Evolutionary conservation across 2,329 filamentous ascomycete genomes (phyloP).

Genomic region (Pseudogymnoascus sp.): DNA sequence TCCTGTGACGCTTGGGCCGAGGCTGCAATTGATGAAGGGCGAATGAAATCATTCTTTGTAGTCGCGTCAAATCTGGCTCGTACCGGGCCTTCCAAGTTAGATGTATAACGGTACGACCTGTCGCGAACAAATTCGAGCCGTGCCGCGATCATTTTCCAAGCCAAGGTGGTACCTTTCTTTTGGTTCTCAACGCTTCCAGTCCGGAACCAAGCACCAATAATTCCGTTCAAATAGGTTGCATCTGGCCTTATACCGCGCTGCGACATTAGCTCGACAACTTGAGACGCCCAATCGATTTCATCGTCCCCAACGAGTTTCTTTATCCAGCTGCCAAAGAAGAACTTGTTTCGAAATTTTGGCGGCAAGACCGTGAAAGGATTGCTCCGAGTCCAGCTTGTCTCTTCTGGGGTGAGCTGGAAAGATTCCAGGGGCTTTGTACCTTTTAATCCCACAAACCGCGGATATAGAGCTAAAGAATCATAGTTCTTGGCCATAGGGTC

Average conservation of each 20-base stretch:
- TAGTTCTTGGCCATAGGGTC: conserved; percentile 10
- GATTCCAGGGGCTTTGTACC: conserved; percentile 11
- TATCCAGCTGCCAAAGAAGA: conserved; percentile 83
- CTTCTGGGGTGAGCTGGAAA: conserved; percentile 16
- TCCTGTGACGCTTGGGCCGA: conserved; percentile 61
- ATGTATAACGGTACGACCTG: conserved; percentile 31
- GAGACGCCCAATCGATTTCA: conserved; percentile 60
- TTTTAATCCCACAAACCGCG: conserved; percentile 8
- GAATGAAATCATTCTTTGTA: conserved; percentile 23
- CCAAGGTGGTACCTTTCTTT: conserved; percentile 57
- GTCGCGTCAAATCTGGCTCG: conserved; percentile 10
- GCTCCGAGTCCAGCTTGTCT: conserved; percentile 29
- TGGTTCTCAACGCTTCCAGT: conserved; percentile 45
- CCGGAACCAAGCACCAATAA: conserved; percentile 71
- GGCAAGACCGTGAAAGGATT: conserved; percentile 41
- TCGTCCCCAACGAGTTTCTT: conserved; percentile 70
- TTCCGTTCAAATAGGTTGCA: conserved; percentile 69
- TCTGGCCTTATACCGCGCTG: conserved; percentile 58
- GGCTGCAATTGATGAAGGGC: conserved; percentile 32
- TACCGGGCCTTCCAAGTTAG: conserved; percentile 13
- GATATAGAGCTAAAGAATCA: conserved; percentile 22
- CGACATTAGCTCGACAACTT: conserved; percentile 69
- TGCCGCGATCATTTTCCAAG: conserved; percentile 67
- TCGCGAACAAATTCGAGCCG: conserved; percentile 52
- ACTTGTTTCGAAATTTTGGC: conserved; percentile 54